Conservation (phyloP, 2,329 filamentous ascomycete genomes). For the Plenodomus biglobosus region DNA sequence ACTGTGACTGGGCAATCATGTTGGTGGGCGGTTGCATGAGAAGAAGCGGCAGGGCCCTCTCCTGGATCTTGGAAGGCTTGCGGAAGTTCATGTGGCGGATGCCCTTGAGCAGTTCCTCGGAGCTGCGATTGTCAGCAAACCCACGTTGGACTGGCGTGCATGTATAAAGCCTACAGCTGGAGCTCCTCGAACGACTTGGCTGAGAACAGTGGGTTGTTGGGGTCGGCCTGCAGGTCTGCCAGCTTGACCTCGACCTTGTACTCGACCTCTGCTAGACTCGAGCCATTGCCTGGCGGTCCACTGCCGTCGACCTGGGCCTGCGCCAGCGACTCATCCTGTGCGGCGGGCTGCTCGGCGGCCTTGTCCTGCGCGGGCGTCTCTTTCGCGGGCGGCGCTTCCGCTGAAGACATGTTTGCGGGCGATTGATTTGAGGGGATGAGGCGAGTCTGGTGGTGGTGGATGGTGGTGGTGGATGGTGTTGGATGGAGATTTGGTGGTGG, state of each 20-base stretch:
- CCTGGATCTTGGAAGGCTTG: constrained; percentile 97
- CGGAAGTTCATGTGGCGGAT: constrained; percentile 87
- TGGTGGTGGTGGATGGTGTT: not conserved
- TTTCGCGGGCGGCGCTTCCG: constrained; percentile 8
- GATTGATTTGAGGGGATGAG: constrained; percentile 4
- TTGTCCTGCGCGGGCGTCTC: not conserved
- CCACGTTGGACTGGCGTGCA: not conserved
- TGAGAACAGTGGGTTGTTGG: constrained; percentile 84
- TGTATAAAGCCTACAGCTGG: constrained; percentile 67
- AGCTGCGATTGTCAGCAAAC: constrained; percentile 19
- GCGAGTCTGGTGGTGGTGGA: not conserved
- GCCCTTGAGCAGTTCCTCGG: constrained; percentile 53
- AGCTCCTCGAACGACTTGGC: constrained; percentile 82
- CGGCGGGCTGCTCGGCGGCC: constrained; percentile 1
- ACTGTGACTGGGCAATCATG: constrained; percentile 98
- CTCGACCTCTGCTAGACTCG: constrained; percentile 65
- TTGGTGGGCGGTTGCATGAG: constrained; percentile 84
- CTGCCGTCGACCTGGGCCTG: constrained; percentile 52
- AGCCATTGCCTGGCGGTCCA: constrained; percentile 43
- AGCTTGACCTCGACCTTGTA: constrained; percentile 93
- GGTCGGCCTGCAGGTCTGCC: constrained; percentile 82
- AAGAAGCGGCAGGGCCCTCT: constrained; percentile 87
- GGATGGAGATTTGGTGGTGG: not conserved
- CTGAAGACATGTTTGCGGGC: constrained; percentile 8
- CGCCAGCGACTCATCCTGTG: constrained; percentile 13